phyloP scores from a whole-genome alignment of 2,329 filamentous ascomycete genomes.

The Bisporella sp. region DNA sequence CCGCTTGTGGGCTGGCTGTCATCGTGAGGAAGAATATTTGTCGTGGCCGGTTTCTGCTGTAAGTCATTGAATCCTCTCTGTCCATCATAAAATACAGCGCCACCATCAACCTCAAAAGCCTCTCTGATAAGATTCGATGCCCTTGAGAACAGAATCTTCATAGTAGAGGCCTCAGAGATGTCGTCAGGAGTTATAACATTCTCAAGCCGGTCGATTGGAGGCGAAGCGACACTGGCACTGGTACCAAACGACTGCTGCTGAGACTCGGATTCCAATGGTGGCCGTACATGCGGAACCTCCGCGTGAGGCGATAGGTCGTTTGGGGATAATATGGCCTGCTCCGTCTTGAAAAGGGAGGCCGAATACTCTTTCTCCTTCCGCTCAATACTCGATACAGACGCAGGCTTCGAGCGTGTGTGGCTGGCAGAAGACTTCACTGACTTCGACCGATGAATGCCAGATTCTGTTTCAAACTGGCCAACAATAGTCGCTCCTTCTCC shows the following conservation, averaged over 20 bases:
- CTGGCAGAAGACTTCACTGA: constrained; percentile 12
- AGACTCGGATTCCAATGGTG: constrained; percentile 8
- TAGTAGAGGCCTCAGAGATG: constrained; percentile 19
- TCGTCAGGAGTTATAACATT: constrained; percentile 9
- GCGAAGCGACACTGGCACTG: constrained; percentile 12
- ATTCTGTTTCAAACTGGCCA: constrained; percentile 22
- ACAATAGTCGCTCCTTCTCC: constrained; percentile 22
- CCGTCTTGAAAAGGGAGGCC: constrained; percentile 11
- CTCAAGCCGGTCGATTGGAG: constrained; percentile 6
- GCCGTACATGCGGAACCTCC: constrained; percentile 1
- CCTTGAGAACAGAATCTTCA: constrained; percentile 24
- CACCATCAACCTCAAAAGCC: constrained; percentile 27
- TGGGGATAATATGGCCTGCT: constrained; percentile 10
- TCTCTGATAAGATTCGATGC: constrained; percentile 27
- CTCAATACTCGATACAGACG: constrained; percentile 10
- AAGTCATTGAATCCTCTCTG: constrained; percentile 21
- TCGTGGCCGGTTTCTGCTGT: not conserved
- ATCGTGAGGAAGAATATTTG: not conserved
- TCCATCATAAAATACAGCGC: constrained; percentile 26
- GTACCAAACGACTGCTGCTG: constrained; percentile 13
- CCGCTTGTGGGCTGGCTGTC: constrained; percentile 14
- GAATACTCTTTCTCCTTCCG: constrained; percentile 22
- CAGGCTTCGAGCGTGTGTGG: constrained; percentile 5
- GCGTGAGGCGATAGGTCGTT: not conserved
- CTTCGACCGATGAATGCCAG: constrained; percentile 4